Base-by-base conservation (phyloP, 805 yeast genomes). In the Ogataea nitratoaversa region DNA sequence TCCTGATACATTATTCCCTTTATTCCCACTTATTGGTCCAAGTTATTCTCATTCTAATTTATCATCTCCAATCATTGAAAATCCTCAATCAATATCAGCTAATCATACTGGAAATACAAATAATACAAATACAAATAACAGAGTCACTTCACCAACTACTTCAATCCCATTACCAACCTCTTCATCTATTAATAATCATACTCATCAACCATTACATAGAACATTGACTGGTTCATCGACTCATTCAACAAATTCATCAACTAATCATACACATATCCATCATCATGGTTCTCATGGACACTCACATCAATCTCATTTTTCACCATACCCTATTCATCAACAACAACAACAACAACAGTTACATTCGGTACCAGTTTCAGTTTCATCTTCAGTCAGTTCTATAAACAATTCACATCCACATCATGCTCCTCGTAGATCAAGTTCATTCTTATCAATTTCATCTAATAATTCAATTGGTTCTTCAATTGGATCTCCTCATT, bases 11-110 rank as follows among this genome's bases (percentile, higher is more conserved):
- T 42, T 56, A 27, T 62, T 62, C 36, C 66, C 66, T 7, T 41
- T 61, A 19, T 59, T 52, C 32, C 63, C 66, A 1, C 47, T 62
- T 19, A 53, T 60, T 42, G 66, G 66, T 3, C 66, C 65, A 13
- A 43, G 48, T 14, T 50, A 46, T 32, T 41, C 55, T 3, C 53
- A 48, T 24, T 40, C 53, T 16, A 42, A 49, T 4, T 37, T 43
- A 1, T 36, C 52, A 13, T 39, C 52, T 8, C 45, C 56, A 3
- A 40, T 50, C 40, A 47, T 4, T 46, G 43, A 23, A 43, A 34
- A 19, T 48, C 39, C 11, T 29, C 39, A 27, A 45, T 36, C 37
- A 49, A 48, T 30, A 32, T 32, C 50, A 11, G 18, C 51, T 17
- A 44, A 42, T n/a, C 24, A 33, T 20, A 28, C 38, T 19, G 41